These are phyloP conservation scores for Trametes gibbosa DNA, from an alignment of 768 basidiomycete species.

Conservation along the genomic window DNA sequence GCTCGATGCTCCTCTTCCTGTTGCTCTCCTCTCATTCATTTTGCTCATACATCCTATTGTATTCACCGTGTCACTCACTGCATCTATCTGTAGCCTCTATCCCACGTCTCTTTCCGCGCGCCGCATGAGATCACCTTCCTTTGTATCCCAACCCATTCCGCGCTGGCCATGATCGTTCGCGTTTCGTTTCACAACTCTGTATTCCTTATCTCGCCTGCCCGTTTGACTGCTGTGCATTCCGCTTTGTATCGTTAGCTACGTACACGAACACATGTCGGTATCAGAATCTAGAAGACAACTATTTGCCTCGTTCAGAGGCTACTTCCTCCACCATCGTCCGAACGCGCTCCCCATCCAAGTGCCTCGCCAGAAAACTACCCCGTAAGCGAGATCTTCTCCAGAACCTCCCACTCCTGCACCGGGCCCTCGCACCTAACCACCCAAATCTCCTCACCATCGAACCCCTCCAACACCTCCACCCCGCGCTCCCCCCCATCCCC, in stretches of 20 bases:
- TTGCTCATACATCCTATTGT: not conserved
- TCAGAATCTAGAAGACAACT: conserved; percentile 1
- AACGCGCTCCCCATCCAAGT: too few relatives aligned
- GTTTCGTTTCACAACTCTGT: not conserved
- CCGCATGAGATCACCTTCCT: not conserved
- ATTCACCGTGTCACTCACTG: not conserved
- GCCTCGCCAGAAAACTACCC: not conserved
- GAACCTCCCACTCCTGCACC: conserved; percentile 24
- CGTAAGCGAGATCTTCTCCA: conserved; percentile 22
- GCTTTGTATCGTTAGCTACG: conserved; percentile 9
- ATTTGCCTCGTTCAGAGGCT: not conserved
- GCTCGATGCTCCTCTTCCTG: not conserved
- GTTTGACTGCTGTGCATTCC: not conserved
- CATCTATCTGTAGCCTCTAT: not conserved
- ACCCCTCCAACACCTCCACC: conserved; percentile 20
- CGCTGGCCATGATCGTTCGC: not conserved
- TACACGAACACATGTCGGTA: not conserved
- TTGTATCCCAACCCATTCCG: not conserved
- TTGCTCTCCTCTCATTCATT: not conserved
- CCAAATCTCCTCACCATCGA: conserved; percentile 31
- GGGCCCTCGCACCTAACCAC: conserved; percentile 29
- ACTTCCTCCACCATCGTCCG: too few relatives aligned
- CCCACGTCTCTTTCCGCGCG: not conserved
- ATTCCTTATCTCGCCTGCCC: not conserved
- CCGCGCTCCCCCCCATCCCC: not conserved